Conservation (phyloP, 2,329 filamentous ascomycete species). For the Neofusicoccum ribis region DNA sequence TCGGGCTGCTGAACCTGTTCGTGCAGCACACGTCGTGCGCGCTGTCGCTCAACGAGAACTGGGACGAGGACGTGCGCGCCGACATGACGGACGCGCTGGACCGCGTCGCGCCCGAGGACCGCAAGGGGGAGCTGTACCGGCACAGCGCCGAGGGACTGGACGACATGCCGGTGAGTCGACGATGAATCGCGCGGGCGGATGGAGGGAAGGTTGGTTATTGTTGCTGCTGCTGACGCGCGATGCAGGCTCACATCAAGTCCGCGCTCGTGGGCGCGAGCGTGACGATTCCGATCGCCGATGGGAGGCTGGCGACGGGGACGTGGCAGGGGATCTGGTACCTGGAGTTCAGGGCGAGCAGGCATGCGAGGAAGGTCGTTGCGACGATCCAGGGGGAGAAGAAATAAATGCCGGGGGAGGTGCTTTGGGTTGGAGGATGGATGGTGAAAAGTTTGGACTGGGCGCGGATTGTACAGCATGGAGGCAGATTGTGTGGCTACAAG, state of each 20-base stretch:
- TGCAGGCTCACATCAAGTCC: slow-evolving; percentile 85
- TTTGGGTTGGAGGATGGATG: background rate
- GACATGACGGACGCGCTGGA: slow-evolving; percentile 96
- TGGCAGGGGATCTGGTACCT: slow-evolving; percentile 96
- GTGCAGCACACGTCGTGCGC: slow-evolving; percentile 94
- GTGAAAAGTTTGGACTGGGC: background rate
- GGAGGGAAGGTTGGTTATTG: no score
- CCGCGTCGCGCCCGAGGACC: slow-evolving; percentile 81
- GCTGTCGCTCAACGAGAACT: slow-evolving; percentile 91
- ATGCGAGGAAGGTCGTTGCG: slow-evolving; percentile 80
- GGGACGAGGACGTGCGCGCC: slow-evolving; percentile 76
- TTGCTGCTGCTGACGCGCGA: background rate
- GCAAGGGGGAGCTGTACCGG: slow-evolving; percentile 66
- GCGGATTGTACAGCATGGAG: no score
- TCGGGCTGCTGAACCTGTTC: slow-evolving; percentile 74
- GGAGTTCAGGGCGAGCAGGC: slow-evolving; percentile 77
- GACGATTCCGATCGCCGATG: slow-evolving; percentile 86
- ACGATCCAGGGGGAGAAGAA: slow-evolving; percentile 87
- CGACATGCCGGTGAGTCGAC: slow-evolving; percentile 77
- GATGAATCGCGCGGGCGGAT: no score
- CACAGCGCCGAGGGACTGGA: slow-evolving; percentile 85
- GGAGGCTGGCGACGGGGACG: slow-evolving; percentile 68
- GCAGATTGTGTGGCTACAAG: no score
- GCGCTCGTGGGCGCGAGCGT: slow-evolving; percentile 86
- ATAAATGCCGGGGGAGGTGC: slow-evolving; percentile 26